Conservation (phyloP, 768 basidiomycete species). For the Russula vinacea region DNA sequence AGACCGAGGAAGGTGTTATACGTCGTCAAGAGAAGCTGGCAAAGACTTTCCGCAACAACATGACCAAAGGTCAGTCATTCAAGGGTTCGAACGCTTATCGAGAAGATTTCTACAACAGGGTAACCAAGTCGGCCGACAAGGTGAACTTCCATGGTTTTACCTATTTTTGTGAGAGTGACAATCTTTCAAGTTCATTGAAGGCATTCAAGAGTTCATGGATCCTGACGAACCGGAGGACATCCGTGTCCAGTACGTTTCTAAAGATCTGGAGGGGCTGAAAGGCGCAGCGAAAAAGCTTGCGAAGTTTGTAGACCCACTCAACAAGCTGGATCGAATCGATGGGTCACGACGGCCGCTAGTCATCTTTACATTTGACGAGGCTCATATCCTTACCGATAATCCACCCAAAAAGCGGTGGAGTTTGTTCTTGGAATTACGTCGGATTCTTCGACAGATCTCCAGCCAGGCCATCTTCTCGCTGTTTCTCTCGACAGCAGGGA, state of each 20-base stretch:
- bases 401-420: background rate
- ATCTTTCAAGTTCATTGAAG: background rate
- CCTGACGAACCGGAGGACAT: background rate
- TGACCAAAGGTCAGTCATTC: background rate
- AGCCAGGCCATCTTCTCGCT: background rate
- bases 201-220: background rate
- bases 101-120: background rate
- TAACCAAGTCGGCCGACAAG: background rate
- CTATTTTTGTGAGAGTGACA: background rate
- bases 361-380: constrained; percentile 1
- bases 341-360: background rate
- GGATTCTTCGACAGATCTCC: background rate
- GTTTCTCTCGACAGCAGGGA: background rate
- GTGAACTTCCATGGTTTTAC: background rate
- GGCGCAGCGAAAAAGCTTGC: background rate
- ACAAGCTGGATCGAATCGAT: background rate
- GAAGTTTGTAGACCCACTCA: background rate
- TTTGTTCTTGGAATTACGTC: background rate
- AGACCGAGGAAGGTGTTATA: too few relatives aligned
- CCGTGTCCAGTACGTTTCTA: too few relatives aligned
- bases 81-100: background rate
- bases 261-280: too few relatives aligned
- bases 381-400: background rate
- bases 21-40: background rate
- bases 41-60: background rate